These are phyloP conservation scores for Colletotrichum chrysophilum DNA, from an alignment of 2,329 filamentous ascomycete genomes.

Conservation along the genomic window DNA sequence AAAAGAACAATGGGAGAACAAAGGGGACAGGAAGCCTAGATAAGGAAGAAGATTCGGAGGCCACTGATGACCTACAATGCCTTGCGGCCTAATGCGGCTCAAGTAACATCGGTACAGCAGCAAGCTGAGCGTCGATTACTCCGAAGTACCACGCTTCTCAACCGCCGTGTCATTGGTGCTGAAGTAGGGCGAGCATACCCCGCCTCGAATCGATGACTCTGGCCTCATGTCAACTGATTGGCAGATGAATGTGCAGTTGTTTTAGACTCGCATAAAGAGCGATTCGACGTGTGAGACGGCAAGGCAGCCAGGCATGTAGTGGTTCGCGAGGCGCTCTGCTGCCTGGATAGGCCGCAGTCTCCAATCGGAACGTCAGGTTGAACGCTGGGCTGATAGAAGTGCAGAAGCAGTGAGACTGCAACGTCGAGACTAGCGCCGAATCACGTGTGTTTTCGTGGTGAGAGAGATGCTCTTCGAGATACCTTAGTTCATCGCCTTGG, in stretches of 20 bases:
- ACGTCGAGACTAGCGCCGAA: background rate
- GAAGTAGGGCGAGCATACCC: background rate
- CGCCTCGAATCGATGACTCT: background rate
- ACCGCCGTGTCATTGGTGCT: background rate
- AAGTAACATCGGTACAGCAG: background rate
- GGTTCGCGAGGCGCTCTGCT: slow-evolving; percentile 4
- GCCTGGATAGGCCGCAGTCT: background rate
- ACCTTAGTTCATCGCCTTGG: background rate
- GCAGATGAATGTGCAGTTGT: background rate
- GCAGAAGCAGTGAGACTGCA: background rate
- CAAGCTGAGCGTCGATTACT: background rate
- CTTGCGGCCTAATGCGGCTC: background rate
- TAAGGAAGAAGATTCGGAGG: background rate
- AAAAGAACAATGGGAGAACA: background rate
- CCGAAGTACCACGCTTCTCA: background rate
- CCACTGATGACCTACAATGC: background rate
- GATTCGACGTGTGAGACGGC: background rate
- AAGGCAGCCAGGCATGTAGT: background rate
- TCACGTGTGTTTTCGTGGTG: background rate
- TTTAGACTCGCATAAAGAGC: background rate
- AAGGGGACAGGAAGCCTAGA: background rate
- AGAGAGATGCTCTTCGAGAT: background rate
- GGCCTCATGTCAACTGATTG: background rate
- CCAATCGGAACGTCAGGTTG: background rate
- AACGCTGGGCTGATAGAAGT: background rate